phyloP scores from a whole-genome alignment of 768 basidiomycete species.

The Phaffia australis region DNA sequence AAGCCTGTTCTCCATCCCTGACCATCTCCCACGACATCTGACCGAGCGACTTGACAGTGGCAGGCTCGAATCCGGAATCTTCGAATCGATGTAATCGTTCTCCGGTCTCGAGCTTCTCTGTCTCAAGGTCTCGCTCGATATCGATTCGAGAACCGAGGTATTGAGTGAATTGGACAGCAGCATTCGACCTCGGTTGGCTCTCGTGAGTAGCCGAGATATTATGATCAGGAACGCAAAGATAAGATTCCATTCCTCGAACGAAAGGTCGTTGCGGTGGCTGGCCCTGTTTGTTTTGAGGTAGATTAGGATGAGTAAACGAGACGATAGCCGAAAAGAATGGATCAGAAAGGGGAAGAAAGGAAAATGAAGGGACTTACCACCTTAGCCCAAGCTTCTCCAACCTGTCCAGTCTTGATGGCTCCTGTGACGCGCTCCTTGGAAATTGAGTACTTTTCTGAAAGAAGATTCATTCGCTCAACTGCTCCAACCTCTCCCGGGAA shows the following conservation, averaged over 20 bases:
- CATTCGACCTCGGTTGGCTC: neutral
- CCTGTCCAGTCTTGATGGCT: conserved; percentile 25
- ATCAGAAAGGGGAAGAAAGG: conserved; percentile 1
- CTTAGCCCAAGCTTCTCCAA: conserved; percentile 22
- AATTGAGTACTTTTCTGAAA: conserved; percentile 17
- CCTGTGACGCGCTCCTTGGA: conserved; percentile 23
- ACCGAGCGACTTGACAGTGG: neutral
- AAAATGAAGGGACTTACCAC: conserved; percentile 10
- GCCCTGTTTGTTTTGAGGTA: neutral
- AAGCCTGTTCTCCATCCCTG: conserved; percentile 10
- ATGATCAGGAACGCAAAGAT: conserved; percentile 17
- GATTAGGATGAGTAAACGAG: too few species aligned
- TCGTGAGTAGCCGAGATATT: neutral
- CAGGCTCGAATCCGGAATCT: conserved; percentile 2
- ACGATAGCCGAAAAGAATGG: too few species aligned
- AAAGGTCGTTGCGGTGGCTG: conserved; percentile 11
- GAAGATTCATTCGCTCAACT: conserved; percentile 9
- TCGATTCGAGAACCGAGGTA: conserved; percentile 24
- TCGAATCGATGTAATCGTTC: conserved; percentile 11
- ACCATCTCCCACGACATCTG: conserved; percentile 20
- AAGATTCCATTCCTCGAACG: conserved; percentile 21
- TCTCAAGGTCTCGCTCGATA: conserved; percentile 23
- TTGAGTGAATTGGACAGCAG: conserved; percentile 3
- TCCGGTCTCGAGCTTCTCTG: conserved; percentile 11
- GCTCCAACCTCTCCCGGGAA: conserved; percentile 10